Evolutionary conservation across 257 asterid species (phyloP).

Genomic region (Cordia subcordata): DNA sequence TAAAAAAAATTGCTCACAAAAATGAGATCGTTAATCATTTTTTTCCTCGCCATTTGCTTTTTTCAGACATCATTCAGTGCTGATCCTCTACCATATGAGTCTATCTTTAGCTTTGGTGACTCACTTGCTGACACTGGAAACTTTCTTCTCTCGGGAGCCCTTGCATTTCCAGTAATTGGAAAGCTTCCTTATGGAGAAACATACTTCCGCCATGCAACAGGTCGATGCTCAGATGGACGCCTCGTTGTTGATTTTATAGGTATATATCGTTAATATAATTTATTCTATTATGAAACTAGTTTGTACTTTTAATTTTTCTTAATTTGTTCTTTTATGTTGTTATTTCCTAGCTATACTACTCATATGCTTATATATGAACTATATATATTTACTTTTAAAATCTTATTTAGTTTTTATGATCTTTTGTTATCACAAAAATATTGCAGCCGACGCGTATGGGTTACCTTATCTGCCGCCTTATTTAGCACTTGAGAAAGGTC

Average conservation of each 20-base stretch:
- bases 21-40: too few relatives aligned
- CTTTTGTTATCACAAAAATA: background rate
- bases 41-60: too few relatives aligned
- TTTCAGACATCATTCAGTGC: too few relatives aligned
- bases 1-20: too few relatives aligned
- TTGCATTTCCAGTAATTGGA: background rate
- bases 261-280: background rate
- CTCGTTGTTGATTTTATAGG: slow-evolving; percentile 60
- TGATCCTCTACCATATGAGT: background rate
- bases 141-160: slow-evolving; percentile 8
- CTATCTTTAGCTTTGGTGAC: slow-evolving; percentile 62
- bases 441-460: slow-evolving; percentile 76
- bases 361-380: too few relatives aligned
- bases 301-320: too few relatives aligned
- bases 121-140: slow-evolving; percentile 62
- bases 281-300: too few relatives aligned
- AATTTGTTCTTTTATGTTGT: too few relatives aligned
- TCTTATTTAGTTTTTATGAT: too few relatives aligned
- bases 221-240: slow-evolving; percentile 54
- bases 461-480: slow-evolving; percentile 61
- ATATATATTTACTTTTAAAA: too few relatives aligned
- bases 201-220: slow-evolving; percentile 50
- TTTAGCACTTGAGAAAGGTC: slow-evolving; percentile 32
- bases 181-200: slow-evolving; percentile 44
- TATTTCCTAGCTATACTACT: too few relatives aligned